These are phyloP conservation scores for Beauveria pseudobassiana DNA, from an alignment of 2,329 filamentous ascomycete species.

Conservation along the genomic window DNA sequence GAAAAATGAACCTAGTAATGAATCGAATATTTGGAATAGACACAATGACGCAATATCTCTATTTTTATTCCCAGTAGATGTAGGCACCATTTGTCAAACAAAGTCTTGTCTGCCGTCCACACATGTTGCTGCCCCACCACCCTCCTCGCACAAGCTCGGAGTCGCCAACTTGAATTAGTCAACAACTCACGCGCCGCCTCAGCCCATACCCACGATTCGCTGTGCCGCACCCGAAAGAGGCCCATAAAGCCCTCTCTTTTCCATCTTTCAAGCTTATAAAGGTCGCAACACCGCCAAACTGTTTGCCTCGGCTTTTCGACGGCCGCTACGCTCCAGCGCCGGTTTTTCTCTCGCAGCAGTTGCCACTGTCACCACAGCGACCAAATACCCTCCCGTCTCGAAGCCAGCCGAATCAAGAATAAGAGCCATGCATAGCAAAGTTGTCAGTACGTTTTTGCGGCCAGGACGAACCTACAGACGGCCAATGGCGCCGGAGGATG, in stretches of 20 bases:
- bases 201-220: conserved; percentile 1
- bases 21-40: not conserved
- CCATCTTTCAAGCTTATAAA: not conserved
- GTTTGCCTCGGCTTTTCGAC: conserved; percentile 79
- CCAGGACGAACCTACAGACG: not conserved
- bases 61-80: not conserved
- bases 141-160: conserved; percentile 5
- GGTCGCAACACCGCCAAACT: conserved; percentile 59
- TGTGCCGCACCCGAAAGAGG: not conserved
- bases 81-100: not conserved
- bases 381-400: not conserved
- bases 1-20: not conserved
- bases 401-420: conserved; percentile 26
- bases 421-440: conserved; percentile 81
- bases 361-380: conserved; percentile 39
- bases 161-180: conserved; percentile 8
- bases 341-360: conserved; percentile 67
- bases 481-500: not conserved
- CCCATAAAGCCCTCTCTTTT: conserved; percentile 9
- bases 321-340: conserved; percentile 67
- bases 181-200: conserved; percentile 3
- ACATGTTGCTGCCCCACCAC: conserved; percentile 4
- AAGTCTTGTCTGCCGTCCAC: not conserved
- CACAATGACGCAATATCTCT: not conserved
- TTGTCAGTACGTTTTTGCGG: conserved; percentile 62